A percentile compares a stretch with the other conserved stretches of the same genome.
Evolutionary conservation across 2,329 filamentous ascomycete genomes (phyloP).

Genomic region (Botrytis paeoniae): DNA sequence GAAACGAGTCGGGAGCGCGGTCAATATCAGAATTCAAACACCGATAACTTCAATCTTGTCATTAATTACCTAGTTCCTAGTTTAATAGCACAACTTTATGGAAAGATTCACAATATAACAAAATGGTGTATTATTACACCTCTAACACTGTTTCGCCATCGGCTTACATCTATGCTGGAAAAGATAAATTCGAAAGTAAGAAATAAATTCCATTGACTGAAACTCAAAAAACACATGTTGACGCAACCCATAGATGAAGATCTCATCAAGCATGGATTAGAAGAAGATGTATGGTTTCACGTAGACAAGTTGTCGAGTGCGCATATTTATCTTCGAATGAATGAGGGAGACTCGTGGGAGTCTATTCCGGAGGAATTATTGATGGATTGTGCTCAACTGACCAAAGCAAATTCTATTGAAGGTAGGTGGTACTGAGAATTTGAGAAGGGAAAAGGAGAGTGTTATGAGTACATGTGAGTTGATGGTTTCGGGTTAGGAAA

Average conservation of each 20-base stretch:
- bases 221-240: slow-evolving; percentile 10
- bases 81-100: slow-evolving; percentile 23
- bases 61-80: background rate
- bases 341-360: slow-evolving; percentile 79
- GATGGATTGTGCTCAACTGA: slow-evolving; percentile 90
- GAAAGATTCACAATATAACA: slow-evolving; percentile 28
- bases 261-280: slow-evolving; percentile 89
- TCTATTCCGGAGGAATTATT: slow-evolving; percentile 71
- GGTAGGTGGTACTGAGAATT: slow-evolving; percentile 46
- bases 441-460: background rate
- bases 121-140: slow-evolving; percentile 95
- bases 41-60: background rate
- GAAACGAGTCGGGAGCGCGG: slow-evolving; percentile 22
- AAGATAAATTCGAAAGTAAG: slow-evolving; percentile 97
- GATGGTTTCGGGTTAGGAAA: slow-evolving; percentile 59
- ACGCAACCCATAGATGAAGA: slow-evolving; percentile 73
- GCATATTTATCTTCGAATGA: slow-evolving; percentile 89
- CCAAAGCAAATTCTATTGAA: slow-evolving; percentile 98
- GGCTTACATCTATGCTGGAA: slow-evolving; percentile 92
- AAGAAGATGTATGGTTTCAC: slow-evolving; percentile 98
- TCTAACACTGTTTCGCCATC: slow-evolving; percentile 79
- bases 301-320: slow-evolving; percentile 96
- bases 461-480: slow-evolving; percentile 19
- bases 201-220: background rate
- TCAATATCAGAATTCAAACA: slow-evolving; percentile 36